Conservation (phyloP, 2,329 filamentous ascomycete genomes). For the Botrytis paeoniae region DNA sequence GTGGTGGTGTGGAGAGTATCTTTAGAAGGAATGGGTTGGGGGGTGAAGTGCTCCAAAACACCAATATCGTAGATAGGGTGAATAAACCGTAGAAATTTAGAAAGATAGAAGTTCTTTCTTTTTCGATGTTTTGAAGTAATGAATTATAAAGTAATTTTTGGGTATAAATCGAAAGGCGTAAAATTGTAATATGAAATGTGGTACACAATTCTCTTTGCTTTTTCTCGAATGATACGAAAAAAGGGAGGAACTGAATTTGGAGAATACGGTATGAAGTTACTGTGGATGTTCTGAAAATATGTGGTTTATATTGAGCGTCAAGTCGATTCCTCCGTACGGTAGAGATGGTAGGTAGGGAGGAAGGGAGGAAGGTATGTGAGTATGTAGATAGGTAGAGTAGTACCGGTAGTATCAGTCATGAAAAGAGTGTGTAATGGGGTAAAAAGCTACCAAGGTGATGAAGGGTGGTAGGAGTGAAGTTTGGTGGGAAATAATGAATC, state of each 20-base stretch:
- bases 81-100: conserved; percentile 8
- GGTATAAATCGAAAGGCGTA: not conserved
- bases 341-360: not conserved
- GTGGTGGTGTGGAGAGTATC: not conserved
- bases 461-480: not conserved
- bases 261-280: not conserved
- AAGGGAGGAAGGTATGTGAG: not conserved
- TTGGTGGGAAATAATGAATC: not conserved
- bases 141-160: not conserved
- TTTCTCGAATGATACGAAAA: not conserved
- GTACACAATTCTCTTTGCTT: not conserved
- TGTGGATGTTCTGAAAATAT: not conserved
- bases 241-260: not conserved
- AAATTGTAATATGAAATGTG: not conserved
- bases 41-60: not conserved
- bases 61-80: not conserved
- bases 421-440: not conserved
- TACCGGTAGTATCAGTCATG: not conserved
- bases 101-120: conserved; percentile 11
- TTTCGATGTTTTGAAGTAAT: not conserved
- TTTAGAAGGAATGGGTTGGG: conserved; percentile 16
- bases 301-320: not conserved
- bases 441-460: too few species aligned
- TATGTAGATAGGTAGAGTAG: not conserved
- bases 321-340: not conserved